Conservation (phyloP, 768 basidiomycete species). For the Gymnopilus dilepis region DNA sequence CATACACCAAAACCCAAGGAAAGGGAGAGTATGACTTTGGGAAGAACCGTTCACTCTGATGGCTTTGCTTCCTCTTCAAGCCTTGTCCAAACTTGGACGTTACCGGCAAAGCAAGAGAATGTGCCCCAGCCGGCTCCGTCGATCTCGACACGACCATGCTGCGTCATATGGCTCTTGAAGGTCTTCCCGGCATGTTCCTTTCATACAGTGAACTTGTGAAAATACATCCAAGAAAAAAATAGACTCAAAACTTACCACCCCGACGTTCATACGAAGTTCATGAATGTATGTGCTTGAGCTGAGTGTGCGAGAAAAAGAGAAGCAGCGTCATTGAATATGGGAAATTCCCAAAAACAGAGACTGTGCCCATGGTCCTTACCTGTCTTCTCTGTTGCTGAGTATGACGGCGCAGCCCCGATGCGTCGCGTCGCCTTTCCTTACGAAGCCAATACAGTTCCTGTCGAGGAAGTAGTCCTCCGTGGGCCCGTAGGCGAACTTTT, state of each 20-base stretch:
- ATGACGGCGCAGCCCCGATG: constrained; percentile 73
- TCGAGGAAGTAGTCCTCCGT: constrained; percentile 62
- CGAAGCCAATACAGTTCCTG: constrained; percentile 72
- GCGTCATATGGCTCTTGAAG: constrained; percentile 56
- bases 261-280: constrained; percentile 70
- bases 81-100: constrained; percentile 65
- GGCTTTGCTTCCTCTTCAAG: constrained; percentile 20
- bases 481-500: constrained; percentile 68
- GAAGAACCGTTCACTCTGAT: too few relatives aligned
- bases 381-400: constrained; percentile 61
- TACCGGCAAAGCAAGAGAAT: constrained; percentile 62
- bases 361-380: constrained; percentile 30
- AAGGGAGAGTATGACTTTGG: neutral
- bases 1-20: neutral
- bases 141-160: constrained; percentile 48
- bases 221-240: constrained; percentile 6
- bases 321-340: constrained; percentile 1
- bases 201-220: constrained; percentile 2
- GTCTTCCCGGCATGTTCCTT: constrained; percentile 42
- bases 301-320: neutral
- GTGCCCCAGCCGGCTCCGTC: constrained; percentile 65
- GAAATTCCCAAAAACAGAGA: neutral
- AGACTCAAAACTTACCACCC: constrained; percentile 48
- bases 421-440: constrained; percentile 61
- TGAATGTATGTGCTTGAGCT: constrained; percentile 42